phyloP scores from a whole-genome alignment of 2,329 filamentous ascomycete species.

The Coniochaeta prunicola region DNA sequence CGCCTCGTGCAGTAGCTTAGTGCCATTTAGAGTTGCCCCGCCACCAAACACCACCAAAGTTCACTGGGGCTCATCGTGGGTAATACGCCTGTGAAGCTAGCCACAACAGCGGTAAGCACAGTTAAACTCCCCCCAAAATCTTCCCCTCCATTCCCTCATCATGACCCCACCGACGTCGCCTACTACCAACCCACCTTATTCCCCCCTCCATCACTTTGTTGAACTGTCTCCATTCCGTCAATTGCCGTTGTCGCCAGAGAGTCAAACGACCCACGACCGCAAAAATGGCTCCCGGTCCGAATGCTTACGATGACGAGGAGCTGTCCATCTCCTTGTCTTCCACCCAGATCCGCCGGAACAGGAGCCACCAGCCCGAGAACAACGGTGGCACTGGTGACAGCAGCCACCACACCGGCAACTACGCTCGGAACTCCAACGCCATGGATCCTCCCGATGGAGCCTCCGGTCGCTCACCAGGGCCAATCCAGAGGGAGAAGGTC shows the following conservation, averaged over 20 bases:
- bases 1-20: not conserved
- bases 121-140: not conserved
- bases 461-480: slow-evolving; percentile 17
- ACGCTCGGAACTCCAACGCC: slow-evolving; percentile 18
- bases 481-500: slow-evolving; percentile 30
- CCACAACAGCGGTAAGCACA: not conserved
- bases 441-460: slow-evolving; percentile 16
- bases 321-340: slow-evolving; percentile 69
- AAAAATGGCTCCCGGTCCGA: not conserved
- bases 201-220: not conserved
- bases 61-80: not conserved
- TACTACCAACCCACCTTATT: not conserved
- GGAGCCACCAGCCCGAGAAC: slow-evolving; percentile 24
- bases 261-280: not conserved
- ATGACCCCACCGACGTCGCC: not conserved
- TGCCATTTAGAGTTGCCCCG: not conserved
- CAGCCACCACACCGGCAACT: slow-evolving; percentile 19
- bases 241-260: not conserved
- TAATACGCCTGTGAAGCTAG: too few relatives aligned
- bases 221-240: not conserved
- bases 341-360: slow-evolving; percentile 52
- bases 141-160: not conserved
- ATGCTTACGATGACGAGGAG: slow-evolving; percentile 62
- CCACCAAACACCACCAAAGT: not conserved
- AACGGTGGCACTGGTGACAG: slow-evolving; percentile 20